phyloP scores from a whole-genome alignment of 164 flowering plant genomes.

The Kingdonia uniflora region DNA sequence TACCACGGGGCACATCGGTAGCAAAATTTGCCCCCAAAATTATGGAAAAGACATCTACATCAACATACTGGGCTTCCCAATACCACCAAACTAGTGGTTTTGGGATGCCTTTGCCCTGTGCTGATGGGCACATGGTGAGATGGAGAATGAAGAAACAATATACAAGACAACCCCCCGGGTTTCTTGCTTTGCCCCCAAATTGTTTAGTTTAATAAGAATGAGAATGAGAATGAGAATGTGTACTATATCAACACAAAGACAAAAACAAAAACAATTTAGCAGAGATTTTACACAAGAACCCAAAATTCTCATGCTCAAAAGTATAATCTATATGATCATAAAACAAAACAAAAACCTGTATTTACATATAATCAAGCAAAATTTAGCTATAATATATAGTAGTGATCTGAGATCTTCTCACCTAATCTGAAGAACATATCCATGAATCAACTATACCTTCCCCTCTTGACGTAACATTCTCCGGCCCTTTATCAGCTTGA shows the following conservation, averaged over 20 bases:
- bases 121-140: not conserved
- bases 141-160: not conserved
- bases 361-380: not conserved
- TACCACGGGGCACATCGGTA: not conserved
- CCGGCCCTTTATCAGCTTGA: constrained; percentile 30
- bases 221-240: no score
- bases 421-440: constrained; percentile 46
- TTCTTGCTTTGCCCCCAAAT: not conserved
- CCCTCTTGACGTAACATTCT: constrained; percentile 33
- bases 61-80: not conserved
- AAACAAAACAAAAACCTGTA: not conserved
- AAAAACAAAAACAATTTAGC: not conserved
- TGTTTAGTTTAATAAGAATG: no score
- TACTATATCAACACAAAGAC: no score
- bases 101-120: no score
- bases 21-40: not conserved
- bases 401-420: not conserved
- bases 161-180: not conserved
- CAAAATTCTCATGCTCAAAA: not conserved
- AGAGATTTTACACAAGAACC: not conserved
- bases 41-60: not conserved
- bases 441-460: constrained; percentile 54
- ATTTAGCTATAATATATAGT: no score
- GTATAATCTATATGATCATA: not conserved
- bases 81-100: not conserved